Base-by-base conservation (phyloP, 495 filamentous ascomycete species). In the Trichoderma erinaceum region DNA sequence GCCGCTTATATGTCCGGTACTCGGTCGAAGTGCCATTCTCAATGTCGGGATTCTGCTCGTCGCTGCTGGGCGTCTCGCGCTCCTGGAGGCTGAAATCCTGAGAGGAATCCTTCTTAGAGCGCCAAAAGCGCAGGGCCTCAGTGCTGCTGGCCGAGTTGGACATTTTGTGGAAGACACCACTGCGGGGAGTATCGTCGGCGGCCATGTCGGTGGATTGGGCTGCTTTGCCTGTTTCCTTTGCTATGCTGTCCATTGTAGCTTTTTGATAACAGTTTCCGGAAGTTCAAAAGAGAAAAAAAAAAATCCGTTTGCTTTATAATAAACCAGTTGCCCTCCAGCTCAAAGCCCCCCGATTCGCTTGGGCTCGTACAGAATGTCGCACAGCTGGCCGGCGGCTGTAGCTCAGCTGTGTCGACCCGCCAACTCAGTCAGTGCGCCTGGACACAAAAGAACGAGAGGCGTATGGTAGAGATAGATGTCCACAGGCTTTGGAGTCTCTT, bases 1-100 rank as follows among this genome's bases (percentile, higher is more conserved):
- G 82, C 69, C 92, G 83, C 78, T 90, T 95, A 71, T 99, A 98
- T 64, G 96, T 89, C 73, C 85, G 87, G 76, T 92, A 97, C 69
- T 67, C 63, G 10, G n/a, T 61, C 56, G 56, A 67, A 11, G 71
- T 69, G 8, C 35, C 23, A 46, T 70, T 73, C 63, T 27, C 3
- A 70, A 68, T 1, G 71, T 61, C 56, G 27, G 25, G 16, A 61
- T 32, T 61, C 25, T 13, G 48, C n/a, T 52, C 48, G 48, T 52
- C 56, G 25, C 56, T 32, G 56, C 56, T 61, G 56, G 29, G 13
- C 3, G 56, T 32, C 8, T 61, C 56, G 25, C 56, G 56, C 56
- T 61, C 56, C 27, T 61, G 56, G 3, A 61, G 56, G 13, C 56
- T 61, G 15, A 61, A 61, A 8, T 61, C 56, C 12, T 61, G 56